phyloP scores from a whole-genome alignment of 1,284 basidiomycete species.

The Athelia sp. region DNA sequence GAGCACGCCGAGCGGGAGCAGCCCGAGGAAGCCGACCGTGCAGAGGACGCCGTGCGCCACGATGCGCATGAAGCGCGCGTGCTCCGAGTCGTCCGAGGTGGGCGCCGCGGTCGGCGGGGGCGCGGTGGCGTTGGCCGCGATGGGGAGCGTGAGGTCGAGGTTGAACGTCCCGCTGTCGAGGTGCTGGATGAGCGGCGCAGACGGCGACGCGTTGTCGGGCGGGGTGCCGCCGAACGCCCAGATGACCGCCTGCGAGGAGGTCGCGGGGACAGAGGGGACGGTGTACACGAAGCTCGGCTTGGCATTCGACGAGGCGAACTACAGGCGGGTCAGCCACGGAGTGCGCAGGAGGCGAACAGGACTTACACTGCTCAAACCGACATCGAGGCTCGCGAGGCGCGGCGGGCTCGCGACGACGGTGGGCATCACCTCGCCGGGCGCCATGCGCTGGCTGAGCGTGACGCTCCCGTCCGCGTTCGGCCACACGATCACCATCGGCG shows the following conservation, averaged over 20 bases:
- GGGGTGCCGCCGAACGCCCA: constrained; percentile 41
- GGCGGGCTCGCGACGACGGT: constrained; percentile 44
- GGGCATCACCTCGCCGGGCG: constrained; percentile 41
- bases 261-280: constrained; percentile 22
- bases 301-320: constrained; percentile 19
- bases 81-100: constrained; percentile 11
- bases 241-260: constrained; percentile 37
- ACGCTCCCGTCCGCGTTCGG: constrained; percentile 46
- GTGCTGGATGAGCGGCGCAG: constrained; percentile 40
- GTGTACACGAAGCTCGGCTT: constrained; percentile 39
- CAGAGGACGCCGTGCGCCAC: constrained; percentile 53
- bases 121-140: constrained; percentile 10
- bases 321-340: neutral
- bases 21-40: constrained; percentile 48
- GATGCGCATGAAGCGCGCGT: constrained; percentile 32
- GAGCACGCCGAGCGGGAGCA: constrained; percentile 56
- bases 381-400: constrained; percentile 35
- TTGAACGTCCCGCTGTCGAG: constrained; percentile 27
- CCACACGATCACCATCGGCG: constrained; percentile 67
- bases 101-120: constrained; percentile 2
- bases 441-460: constrained; percentile 55
- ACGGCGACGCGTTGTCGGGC: constrained; percentile 29
- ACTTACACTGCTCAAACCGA: constrained; percentile 34
- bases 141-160: constrained; percentile 37
- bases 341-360: neutral